phyloP scores from a whole-genome alignment of 1,284 basidiomycete species.

The Microbotryum intermedium region DNA sequence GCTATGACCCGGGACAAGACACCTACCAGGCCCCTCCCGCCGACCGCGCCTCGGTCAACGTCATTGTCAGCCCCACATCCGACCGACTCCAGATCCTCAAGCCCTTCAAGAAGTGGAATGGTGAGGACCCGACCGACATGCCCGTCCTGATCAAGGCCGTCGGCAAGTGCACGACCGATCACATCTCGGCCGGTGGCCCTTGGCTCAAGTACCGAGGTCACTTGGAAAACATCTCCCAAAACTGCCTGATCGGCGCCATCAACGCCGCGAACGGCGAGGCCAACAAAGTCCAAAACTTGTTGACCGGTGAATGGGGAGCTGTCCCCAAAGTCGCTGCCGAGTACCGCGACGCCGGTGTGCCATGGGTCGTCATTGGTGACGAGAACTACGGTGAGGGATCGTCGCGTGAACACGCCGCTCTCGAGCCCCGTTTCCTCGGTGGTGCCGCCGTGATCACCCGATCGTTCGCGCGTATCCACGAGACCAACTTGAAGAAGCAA shows the following conservation, averaged over 20 bases:
- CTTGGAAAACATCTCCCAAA: slow-evolving; percentile 97
- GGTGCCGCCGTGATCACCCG: slow-evolving; percentile 89
- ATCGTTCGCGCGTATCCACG: slow-evolving; percentile 95
- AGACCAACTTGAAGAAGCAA: slow-evolving; percentile 94
- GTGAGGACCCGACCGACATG: slow-evolving; percentile 79
- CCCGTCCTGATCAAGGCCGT: slow-evolving; percentile 95
- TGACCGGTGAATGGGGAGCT: slow-evolving; percentile 74
- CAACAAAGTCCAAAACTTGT: slow-evolving; percentile 67
- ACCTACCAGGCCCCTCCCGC: slow-evolving; percentile 92
- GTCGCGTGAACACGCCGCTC: slow-evolving; percentile 75
- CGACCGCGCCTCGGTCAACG: slow-evolving; percentile 73
- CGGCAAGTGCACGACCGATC: slow-evolving; percentile 87
- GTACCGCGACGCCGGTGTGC: slow-evolving; percentile 79
- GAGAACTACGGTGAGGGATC: slow-evolving; percentile 77
- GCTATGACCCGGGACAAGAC: slow-evolving; percentile 93
- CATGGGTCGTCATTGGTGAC: slow-evolving; percentile 82
- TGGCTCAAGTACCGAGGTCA: slow-evolving; percentile 99
- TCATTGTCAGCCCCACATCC: slow-evolving; percentile 77
- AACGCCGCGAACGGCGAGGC: slow-evolving; percentile 91
- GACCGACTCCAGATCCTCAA: slow-evolving; percentile 91
- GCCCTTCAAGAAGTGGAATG: slow-evolving; percentile 89
- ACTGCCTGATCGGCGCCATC: slow-evolving; percentile 91
- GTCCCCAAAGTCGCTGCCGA: slow-evolving; percentile 76
- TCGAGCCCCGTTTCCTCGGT: slow-evolving; percentile 94
- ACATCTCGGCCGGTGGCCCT: slow-evolving; percentile 85